phyloP scores from a whole-genome alignment of 2,329 filamentous ascomycete genomes.

The Pestalotiopsis sp. region DNA sequence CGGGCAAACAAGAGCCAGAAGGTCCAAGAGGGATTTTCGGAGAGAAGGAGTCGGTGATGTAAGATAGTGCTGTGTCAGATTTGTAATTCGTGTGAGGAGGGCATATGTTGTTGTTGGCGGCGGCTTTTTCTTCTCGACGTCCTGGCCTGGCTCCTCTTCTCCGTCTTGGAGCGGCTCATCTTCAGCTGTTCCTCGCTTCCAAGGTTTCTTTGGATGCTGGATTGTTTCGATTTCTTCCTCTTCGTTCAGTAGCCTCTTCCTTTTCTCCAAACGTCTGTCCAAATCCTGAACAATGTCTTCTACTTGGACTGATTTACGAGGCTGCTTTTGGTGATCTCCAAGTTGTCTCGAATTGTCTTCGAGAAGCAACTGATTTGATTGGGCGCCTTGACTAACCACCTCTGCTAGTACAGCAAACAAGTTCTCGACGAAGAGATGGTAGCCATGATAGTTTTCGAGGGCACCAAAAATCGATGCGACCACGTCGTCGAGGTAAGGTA shows the following conservation, averaged over 20 bases:
- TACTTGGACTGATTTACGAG: constrained; percentile 38
- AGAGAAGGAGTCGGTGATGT: constrained; percentile 82
- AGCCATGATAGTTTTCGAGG: constrained; percentile 94
- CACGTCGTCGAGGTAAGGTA: constrained; percentile 91
- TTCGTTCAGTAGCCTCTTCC: constrained; percentile 31
- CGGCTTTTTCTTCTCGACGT: constrained; percentile 54
- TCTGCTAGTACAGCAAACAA: constrained; percentile 83
- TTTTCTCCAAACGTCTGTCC: constrained; percentile 60
- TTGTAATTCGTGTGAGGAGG: constrained; percentile 80
- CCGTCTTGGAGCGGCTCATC: constrained; percentile 34
- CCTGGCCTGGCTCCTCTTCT: constrained; percentile 34
- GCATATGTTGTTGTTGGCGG: constrained; percentile 79
- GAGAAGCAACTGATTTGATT: constrained; percentile 53
- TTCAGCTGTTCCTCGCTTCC: constrained; percentile 31
- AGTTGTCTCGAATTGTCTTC: constrained; percentile 39
- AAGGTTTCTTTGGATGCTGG: constrained; percentile 39
- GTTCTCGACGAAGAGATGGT: constrained; percentile 81
- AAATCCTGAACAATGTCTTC: constrained; percentile 59
- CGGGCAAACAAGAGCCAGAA: constrained; percentile 74
- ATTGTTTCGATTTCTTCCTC: constrained; percentile 35
- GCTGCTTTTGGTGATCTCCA: constrained; percentile 46
- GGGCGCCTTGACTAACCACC: constrained; percentile 81
- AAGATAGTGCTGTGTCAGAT: constrained; percentile 86
- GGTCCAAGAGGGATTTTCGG: constrained; percentile 75
- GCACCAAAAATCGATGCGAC: constrained; percentile 90